phyloP scores from a whole-genome alignment of 1,284 basidiomycete species.

The Psilocybe mexicana region DNA sequence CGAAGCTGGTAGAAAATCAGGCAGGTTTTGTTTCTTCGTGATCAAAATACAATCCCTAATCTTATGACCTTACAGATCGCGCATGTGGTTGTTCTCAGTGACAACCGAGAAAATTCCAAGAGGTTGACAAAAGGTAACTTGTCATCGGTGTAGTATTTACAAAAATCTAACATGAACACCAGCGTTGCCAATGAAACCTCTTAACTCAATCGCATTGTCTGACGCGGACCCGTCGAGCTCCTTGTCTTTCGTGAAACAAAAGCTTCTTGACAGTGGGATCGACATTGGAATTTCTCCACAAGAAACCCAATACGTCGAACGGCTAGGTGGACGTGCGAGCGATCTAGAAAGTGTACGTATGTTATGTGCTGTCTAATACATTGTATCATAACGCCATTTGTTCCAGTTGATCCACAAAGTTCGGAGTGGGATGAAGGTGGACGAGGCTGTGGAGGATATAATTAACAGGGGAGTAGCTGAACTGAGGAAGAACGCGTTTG shows the following conservation, averaged over 20 bases:
- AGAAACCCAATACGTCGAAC: constrained; percentile 61
- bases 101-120: constrained; percentile 88
- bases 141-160: neutral
- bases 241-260: constrained; percentile 79
- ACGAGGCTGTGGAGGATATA: constrained; percentile 89
- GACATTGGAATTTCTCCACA: constrained; percentile 51
- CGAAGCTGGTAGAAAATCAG: constrained; percentile 77
- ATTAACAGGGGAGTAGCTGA: constrained; percentile 80
- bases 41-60: neutral
- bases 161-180: neutral
- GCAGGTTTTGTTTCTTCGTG: constrained; percentile 37
- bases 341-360: constrained; percentile 77
- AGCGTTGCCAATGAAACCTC: constrained; percentile 87
- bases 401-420: constrained; percentile 83
- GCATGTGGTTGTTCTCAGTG: constrained; percentile 90
- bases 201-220: constrained; percentile 75
- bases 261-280: constrained; percentile 64
- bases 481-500: constrained; percentile 89
- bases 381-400: constrained; percentile 5
- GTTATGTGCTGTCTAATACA: neutral
- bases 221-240: constrained; percentile 87
- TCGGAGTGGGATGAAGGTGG: constrained; percentile 68
- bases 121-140: constrained; percentile 71
- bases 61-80: constrained; percentile 53
- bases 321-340: constrained; percentile 85